A percentile compares a stretch with the other conserved stretches of the same genome.
phyloP scores from a whole-genome alignment of 352 stramenopile species.

The Globisporangium mamillatum region DNA sequence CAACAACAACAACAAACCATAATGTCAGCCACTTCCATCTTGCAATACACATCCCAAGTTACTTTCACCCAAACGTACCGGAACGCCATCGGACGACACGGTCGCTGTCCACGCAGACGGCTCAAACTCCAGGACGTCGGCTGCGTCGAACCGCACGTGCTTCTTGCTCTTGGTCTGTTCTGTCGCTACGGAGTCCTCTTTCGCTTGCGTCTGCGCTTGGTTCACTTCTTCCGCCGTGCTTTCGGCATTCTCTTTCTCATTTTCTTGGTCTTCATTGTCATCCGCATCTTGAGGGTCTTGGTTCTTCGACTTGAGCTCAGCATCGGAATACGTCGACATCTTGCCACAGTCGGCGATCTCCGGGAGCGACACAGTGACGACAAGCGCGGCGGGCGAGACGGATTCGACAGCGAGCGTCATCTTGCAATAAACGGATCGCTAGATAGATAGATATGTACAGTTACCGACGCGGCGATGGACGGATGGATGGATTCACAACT shows the following conservation, averaged over 20 bases:
- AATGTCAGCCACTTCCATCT: not conserved
- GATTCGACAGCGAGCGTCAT: conserved; percentile 3
- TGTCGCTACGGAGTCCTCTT: not conserved
- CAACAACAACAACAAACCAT: conserved; percentile 2
- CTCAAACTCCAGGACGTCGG: conserved; percentile 79
- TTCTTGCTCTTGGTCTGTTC: conserved; percentile 27
- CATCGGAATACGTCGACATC: not conserved
- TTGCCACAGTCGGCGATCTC: conserved; percentile 5
- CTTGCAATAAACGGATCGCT: not conserved
- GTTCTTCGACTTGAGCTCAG: not conserved
- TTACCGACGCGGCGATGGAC: not conserved
- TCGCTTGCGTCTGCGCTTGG: conserved; percentile 1
- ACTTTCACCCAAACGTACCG: conserved; percentile 31
- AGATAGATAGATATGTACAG: conserved; percentile 5
- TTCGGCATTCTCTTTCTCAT: conserved; percentile 3
- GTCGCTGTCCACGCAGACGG: conserved; percentile 80
- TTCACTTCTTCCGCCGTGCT: not conserved
- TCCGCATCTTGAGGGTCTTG: not conserved
- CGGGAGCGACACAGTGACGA: not conserved
- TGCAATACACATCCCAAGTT: not conserved
- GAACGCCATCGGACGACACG: conserved; percentile 72
- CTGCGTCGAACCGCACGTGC: conserved; percentile 54
- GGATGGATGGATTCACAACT: not conserved
- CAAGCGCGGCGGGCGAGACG: not conserved
- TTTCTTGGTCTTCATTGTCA: not conserved